Conservation (phyloP, 768 basidiomycete genomes). For the Podaxis sp. region DNA sequence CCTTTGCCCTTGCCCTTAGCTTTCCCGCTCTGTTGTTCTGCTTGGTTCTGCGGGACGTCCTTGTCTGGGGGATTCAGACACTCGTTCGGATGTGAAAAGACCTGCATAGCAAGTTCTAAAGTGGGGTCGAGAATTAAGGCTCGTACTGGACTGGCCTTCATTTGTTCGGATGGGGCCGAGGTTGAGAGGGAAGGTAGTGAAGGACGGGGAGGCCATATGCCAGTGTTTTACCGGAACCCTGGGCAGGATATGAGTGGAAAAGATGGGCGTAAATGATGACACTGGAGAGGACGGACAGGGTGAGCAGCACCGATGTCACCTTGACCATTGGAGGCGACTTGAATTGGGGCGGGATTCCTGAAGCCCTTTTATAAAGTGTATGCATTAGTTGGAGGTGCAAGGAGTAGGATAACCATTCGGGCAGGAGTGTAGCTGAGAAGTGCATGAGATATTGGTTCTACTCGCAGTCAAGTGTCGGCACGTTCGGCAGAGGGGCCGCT, state of each 20-base stretch:
- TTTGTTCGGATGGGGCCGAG: conserved; percentile 29
- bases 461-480: conserved; percentile 43
- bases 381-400: conserved; percentile 64
- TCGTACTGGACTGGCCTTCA: conserved; percentile 58
- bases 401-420: conserved; percentile 64
- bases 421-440: conserved; percentile 50
- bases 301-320: conserved; percentile 94
- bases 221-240: conserved; percentile 97
- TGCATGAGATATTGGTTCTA: conserved; percentile 1
- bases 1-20: conserved; percentile 11
- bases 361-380: conserved; percentile 63
- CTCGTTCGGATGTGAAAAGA: conserved; percentile 75
- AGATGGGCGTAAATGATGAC: not conserved
- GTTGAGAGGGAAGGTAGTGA: conserved; percentile 54
- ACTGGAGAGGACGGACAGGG: conserved; percentile 49
- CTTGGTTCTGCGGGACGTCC: conserved; percentile 11
- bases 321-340: conserved; percentile 52
- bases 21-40: conserved; percentile 18
- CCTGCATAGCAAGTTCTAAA: conserved; percentile 94
- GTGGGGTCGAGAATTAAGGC: conserved; percentile 91
- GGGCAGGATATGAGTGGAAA: not conserved
- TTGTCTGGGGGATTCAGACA: conserved; percentile 39
- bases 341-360: conserved; percentile 78
- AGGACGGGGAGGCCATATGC: conserved; percentile 95
- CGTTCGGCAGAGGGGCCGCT: conserved; percentile 5